These are phyloP conservation scores for Pecoramyces ruminantium DNA, from an alignment of 192 early-diverging fungal genomes.

Conservation along the genomic window DNA sequence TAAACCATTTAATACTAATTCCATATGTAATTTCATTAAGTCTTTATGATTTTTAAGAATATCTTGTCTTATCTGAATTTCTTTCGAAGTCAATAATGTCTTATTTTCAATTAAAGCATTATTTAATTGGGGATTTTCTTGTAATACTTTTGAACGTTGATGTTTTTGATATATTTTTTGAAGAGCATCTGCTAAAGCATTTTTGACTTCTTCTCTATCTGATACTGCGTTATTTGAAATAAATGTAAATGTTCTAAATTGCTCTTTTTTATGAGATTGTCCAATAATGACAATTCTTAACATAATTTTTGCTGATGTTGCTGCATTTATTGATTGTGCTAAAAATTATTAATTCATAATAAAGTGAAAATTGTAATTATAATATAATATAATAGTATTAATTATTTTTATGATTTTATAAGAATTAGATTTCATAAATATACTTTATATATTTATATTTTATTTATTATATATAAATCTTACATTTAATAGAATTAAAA, in stretches of 20 bases:
- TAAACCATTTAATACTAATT: constrained; percentile 55
- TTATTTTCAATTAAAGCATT: background rate
- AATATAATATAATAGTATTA: too few relatives aligned
- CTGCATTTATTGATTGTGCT: background rate
- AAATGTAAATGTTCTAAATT: background rate
- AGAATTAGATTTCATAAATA: too few relatives aligned
- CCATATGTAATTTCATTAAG: constrained; percentile 49
- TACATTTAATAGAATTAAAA: background rate
- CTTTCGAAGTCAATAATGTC: background rate
- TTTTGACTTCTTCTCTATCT: background rate
- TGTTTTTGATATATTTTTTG: background rate
- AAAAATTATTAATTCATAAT: too few relatives aligned
- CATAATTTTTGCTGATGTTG: background rate
- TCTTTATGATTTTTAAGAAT: constrained; percentile 21
- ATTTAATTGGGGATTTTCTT: background rate
- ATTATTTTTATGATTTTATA: too few relatives aligned
- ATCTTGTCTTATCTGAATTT: background rate
- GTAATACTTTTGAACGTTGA: background rate
- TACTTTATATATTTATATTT: too few relatives aligned
- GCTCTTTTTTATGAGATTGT: background rate
- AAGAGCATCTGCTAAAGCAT: background rate
- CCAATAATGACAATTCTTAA: background rate
- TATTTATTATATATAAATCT: too few relatives aligned
- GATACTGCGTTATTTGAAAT: background rate
- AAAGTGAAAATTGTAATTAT: too few relatives aligned